Conservation (phyloP, 176 grass and related monocot species). For the Olyra latifolia region DNA sequence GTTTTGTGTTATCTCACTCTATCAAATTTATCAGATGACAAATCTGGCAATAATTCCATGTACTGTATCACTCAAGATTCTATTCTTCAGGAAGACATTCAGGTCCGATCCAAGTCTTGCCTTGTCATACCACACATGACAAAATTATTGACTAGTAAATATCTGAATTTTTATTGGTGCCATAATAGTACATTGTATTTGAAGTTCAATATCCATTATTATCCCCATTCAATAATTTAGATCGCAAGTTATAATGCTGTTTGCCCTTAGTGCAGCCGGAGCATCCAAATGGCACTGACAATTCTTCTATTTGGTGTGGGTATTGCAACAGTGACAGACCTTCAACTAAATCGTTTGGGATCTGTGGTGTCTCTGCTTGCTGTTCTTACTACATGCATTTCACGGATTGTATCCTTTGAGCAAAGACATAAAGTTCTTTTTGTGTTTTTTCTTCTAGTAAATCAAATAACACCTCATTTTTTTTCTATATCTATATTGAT, state of each 20-base stretch:
- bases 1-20: background rate
- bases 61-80: conserved; percentile 57
- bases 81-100: conserved; percentile 66
- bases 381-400: conserved; percentile 63
- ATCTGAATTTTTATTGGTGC: background rate
- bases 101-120: conserved; percentile 31
- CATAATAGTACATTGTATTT: background rate
- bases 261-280: conserved; percentile 24
- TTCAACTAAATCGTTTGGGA: conserved; percentile 63
- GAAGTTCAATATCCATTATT: background rate
- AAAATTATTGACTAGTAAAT: background rate
- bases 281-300: conserved; percentile 48
- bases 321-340: conserved; percentile 68
- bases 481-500: background rate
- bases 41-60: conserved; percentile 73
- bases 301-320: conserved; percentile 67
- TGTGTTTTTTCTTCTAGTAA: background rate
- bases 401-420: conserved; percentile 70
- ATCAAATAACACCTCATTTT: background rate
- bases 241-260: background rate
- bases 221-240: background rate
- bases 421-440: background rate
- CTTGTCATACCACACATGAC: background rate
- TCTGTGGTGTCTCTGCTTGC: conserved; percentile 61
- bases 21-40: conserved; percentile 47